Conservation (phyloP, 1,284 basidiomycete genomes). For the Cerrena zonata region DNA sequence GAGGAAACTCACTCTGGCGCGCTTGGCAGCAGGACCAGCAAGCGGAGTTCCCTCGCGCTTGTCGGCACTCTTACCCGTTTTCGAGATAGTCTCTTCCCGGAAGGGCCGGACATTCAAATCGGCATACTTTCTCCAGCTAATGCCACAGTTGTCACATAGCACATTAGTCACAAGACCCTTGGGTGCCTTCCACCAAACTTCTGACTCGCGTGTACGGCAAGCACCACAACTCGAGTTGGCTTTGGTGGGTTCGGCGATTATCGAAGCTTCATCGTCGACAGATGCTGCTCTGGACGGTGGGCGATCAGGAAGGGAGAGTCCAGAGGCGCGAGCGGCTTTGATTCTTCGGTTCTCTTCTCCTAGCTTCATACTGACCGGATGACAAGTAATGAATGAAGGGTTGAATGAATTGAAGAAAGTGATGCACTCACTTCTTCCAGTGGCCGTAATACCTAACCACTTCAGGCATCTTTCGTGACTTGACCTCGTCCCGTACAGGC, state of each 20-base stretch:
- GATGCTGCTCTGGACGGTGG: slow-evolving; percentile 17
- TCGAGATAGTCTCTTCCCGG: slow-evolving; percentile 55
- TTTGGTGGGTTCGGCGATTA: slow-evolving; percentile 52
- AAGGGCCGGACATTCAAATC: slow-evolving; percentile 70
- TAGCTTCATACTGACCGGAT: slow-evolving; percentile 48
- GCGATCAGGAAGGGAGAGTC: slow-evolving; percentile 23
- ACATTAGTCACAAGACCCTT: slow-evolving; percentile 66
- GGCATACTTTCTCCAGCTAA: slow-evolving; percentile 83
- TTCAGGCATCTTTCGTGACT: slow-evolving; percentile 64
- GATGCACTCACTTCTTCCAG: slow-evolving; percentile 72
- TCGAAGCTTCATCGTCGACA: slow-evolving; percentile 72
- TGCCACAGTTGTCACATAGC: slow-evolving; percentile 77
- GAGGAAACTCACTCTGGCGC: slow-evolving; percentile 52
- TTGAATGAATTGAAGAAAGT: slow-evolving; percentile 1
- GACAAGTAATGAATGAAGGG: slow-evolving; percentile 13
- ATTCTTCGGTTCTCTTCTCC: slow-evolving; percentile 59
- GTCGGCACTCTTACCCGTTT: slow-evolving; percentile 45
- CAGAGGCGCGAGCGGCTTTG: slow-evolving; percentile 41
- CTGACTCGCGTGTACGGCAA: slow-evolving; percentile 70
- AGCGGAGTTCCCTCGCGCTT: slow-evolving; percentile 79
- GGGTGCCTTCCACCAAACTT: slow-evolving; percentile 81
- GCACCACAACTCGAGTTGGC: slow-evolving; percentile 65
- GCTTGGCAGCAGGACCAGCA: slow-evolving; percentile 54
- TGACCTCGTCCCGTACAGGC: slow-evolving; percentile 70
- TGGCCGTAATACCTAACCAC: slow-evolving; percentile 79